phyloP scores from a whole-genome alignment of 1,139 yeast genomes.

The Zhuliangozyma blackwelliae region DNA sequence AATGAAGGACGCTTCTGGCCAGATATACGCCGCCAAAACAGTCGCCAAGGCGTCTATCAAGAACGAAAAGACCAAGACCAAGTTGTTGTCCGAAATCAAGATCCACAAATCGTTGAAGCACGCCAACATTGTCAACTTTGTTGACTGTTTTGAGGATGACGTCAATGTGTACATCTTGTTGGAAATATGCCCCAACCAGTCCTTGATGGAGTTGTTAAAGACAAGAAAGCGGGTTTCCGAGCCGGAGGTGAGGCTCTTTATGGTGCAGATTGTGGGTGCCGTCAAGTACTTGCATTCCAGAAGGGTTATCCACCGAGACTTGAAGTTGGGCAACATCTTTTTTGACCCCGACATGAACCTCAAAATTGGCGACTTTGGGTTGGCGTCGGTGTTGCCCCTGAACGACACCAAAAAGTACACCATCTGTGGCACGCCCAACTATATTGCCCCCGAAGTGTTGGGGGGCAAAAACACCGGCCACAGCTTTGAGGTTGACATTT shows the following conservation, averaged over 20 bases:
- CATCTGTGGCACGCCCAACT: conserved; percentile 97
- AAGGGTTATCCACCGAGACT: conserved; percentile 92
- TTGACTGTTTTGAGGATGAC: conserved; percentile 95
- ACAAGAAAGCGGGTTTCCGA: conserved; percentile 79
- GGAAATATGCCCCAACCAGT: conserved; percentile 91
- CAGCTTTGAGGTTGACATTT: conserved; percentile 88
- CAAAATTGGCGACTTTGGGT: conserved; percentile 94
- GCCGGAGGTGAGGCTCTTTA: conserved; percentile 85
- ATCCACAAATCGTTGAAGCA: conserved; percentile 90
- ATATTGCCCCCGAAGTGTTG: conserved; percentile 94
- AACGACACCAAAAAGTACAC: conserved; percentile 75
- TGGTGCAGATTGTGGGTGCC: conserved; percentile 93
- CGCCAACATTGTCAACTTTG: conserved; percentile 83
- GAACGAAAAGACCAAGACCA: conserved; percentile 86
- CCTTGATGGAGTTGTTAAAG: conserved; percentile 87
- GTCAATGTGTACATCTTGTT: conserved; percentile 86
- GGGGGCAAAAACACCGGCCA: conserved; percentile 88
- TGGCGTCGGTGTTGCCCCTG: conserved; percentile 80
- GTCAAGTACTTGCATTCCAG: conserved; percentile 87
- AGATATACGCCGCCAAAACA: conserved; percentile 92
- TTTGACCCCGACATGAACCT: conserved; percentile 89
- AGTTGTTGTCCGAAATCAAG: conserved; percentile 86
- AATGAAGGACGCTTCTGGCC: conserved; percentile 85
- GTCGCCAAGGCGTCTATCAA: conserved; percentile 94
- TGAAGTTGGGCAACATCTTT: conserved; percentile 90